Conservation (phyloP, 805 yeast genomes). For the Cyberlindnera euphorbiiphila region DNA sequence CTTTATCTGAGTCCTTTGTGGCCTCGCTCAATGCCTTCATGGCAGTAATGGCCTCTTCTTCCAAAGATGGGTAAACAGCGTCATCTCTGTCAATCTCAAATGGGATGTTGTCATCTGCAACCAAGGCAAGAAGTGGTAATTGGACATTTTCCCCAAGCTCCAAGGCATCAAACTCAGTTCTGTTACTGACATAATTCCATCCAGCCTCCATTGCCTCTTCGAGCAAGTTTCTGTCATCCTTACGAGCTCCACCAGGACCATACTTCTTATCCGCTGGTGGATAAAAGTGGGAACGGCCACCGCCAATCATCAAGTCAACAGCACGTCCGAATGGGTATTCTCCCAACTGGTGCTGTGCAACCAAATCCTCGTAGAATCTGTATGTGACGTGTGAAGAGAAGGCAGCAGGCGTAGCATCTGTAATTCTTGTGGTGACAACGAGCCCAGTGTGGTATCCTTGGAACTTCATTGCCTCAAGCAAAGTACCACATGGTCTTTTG, state of each 20-base stretch:
- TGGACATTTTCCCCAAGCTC: constrained; percentile 56
- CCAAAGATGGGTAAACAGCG: constrained; percentile 64
- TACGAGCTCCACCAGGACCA: constrained; percentile 53
- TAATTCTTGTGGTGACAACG: constrained; percentile 87
- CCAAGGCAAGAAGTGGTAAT: constrained; percentile 72
- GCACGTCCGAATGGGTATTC: constrained; percentile 71
- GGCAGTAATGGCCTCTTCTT: constrained; percentile 76
- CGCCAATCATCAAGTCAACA: constrained; percentile 86
- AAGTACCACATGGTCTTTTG: constrained; percentile 77
- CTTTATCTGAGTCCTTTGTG: constrained; percentile 68
- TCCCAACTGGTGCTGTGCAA: constrained; percentile 87
- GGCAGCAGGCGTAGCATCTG: constrained; percentile 95
- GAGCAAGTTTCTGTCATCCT: constrained; percentile 66
- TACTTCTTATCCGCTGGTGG: constrained; percentile 38
- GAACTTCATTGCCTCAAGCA: constrained; percentile 82
- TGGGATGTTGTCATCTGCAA: constrained; percentile 78
- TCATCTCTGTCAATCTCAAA: constrained; percentile 75
- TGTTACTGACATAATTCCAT: constrained; percentile 60
- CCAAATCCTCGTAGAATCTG: constrained; percentile 76
- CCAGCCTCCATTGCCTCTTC: constrained; percentile 57
- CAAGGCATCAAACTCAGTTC: constrained; percentile 54
- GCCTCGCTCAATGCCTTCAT: constrained; percentile 63
- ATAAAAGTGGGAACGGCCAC: constrained; percentile 83
- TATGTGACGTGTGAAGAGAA: constrained; percentile 76
- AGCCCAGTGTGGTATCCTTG: constrained; percentile 81